Conservation (phyloP, 2,329 filamentous ascomycete genomes). For the Bipolaris cookei region DNA sequence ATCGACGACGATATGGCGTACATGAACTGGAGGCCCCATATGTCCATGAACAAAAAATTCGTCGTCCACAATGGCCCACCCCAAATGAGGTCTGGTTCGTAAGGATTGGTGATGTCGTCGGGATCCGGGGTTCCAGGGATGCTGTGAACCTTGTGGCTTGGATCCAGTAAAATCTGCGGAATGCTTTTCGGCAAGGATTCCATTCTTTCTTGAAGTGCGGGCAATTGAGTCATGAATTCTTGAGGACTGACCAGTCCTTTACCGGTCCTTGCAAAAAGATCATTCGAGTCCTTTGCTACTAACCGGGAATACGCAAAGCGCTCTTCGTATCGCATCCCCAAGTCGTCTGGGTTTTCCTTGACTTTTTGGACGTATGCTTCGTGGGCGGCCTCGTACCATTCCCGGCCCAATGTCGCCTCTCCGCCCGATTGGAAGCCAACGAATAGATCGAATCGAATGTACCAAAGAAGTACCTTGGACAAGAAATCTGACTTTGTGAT, state of each 20-base stretch:
- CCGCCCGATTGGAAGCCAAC: conserved; percentile 82
- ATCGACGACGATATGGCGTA: conserved; percentile 75
- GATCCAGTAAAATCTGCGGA: conserved; percentile 66
- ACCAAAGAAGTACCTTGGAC: conserved; percentile 84
- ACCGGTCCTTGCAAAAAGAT: conserved; percentile 73
- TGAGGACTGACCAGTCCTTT: conserved; percentile 68
- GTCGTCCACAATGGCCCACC: conserved; percentile 73
- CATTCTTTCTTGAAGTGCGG: conserved; percentile 52
- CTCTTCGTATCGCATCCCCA: conserved; percentile 71
- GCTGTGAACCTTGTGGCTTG: conserved; percentile 67
- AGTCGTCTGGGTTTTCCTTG: conserved; percentile 64
- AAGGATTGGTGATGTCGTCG: conserved; percentile 76
- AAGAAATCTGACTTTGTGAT: conserved; percentile 73
- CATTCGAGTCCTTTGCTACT: conserved; percentile 79
- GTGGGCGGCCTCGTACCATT: conserved; percentile 76
- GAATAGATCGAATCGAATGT: conserved; percentile 84
- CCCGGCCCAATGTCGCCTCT: conserved; percentile 72
- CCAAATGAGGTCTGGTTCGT: conserved; percentile 70
- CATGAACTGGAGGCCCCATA: conserved; percentile 80
- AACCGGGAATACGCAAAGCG: conserved; percentile 71
- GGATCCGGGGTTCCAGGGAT: conserved; percentile 64
- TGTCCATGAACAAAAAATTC: conserved; percentile 77
- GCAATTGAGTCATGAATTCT: conserved; percentile 68
- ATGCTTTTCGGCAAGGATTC: conserved; percentile 58
- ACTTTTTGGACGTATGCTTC: conserved; percentile 68